Conservation (phyloP, 2,329 filamentous ascomycete species). For the Cytospora mali region DNA sequence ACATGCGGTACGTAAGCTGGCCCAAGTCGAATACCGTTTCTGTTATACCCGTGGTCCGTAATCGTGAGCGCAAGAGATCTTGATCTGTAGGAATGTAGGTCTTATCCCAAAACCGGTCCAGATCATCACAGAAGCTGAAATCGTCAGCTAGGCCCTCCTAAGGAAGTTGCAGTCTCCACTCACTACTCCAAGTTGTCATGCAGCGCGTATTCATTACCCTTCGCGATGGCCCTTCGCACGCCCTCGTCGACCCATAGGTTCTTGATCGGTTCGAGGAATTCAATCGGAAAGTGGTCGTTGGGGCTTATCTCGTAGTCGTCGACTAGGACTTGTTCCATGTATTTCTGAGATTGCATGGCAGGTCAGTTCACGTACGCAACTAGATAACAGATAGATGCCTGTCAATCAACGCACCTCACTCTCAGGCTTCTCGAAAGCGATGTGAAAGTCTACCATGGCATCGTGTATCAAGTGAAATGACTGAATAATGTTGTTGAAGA, state of each 20-base stretch:
- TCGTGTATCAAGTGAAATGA: slow-evolving; percentile 89
- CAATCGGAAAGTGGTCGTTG: slow-evolving; percentile 76
- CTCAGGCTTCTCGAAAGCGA: slow-evolving; percentile 75
- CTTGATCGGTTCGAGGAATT: slow-evolving; percentile 81
- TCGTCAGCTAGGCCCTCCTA: not conserved
- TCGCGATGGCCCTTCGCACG: slow-evolving; percentile 83
- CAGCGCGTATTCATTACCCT: slow-evolving; percentile 94
- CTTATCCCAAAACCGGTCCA: slow-evolving; percentile 74
- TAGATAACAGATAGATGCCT: not conserved
- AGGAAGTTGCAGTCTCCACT: slow-evolving; percentile 40
- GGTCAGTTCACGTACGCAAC: slow-evolving; percentile 10
- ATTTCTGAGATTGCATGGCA: slow-evolving; percentile 56
- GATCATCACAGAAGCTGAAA: slow-evolving; percentile 76
- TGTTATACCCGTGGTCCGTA: slow-evolving; percentile 93
- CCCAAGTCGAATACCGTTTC: slow-evolving; percentile 93
- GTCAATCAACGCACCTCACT: slow-evolving; percentile 67
- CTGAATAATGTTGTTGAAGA: slow-evolving; percentile 92
- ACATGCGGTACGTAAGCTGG: slow-evolving; percentile 94
- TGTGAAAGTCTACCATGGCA: slow-evolving; percentile 84
- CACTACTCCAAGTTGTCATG: slow-evolving; percentile 96
- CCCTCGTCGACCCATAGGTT: slow-evolving; percentile 81
- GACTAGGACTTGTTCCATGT: slow-evolving; percentile 74
- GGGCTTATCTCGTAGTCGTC: slow-evolving; percentile 84
- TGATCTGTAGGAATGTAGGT: slow-evolving; percentile 90
- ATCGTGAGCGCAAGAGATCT: slow-evolving; percentile 85